Percentiles rank a stretch among this genome's conserved stretches.
phyloP scores from a whole-genome alignment of 768 basidiomycete species.

The Hericium alpestre region DNA sequence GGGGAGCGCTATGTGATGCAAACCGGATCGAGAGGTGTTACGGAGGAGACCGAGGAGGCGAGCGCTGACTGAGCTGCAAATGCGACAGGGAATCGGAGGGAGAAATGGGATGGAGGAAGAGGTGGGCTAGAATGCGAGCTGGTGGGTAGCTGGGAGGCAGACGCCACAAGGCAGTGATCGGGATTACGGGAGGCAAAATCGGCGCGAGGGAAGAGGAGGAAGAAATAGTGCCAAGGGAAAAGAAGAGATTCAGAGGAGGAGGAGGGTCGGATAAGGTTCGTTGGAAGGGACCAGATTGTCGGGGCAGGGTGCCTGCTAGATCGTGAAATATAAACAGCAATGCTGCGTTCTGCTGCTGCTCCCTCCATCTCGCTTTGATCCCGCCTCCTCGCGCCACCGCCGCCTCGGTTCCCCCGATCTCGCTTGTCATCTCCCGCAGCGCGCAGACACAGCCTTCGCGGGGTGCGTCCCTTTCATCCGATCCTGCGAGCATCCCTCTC shows the following conservation, averaged over 20 bases:
- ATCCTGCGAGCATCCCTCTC: background rate
- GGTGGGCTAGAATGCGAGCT: background rate
- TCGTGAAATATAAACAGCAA: background rate
- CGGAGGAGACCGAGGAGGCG: background rate
- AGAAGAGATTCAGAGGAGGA: constrained; percentile 13
- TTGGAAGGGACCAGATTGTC: background rate
- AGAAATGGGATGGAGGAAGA: background rate
- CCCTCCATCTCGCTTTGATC: constrained; percentile 2
- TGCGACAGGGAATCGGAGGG: background rate
- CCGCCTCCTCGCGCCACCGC: background rate
- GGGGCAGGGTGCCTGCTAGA: background rate
- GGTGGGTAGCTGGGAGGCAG: background rate
- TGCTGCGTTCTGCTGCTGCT: constrained; percentile 6
- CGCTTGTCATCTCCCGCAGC: too few relatives aligned
- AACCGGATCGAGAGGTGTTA: background rate
- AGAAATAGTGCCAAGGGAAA: constrained; percentile 20
- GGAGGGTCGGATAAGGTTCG: background rate
- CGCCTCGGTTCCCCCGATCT: too few relatives aligned
- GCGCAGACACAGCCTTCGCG: too few relatives aligned
- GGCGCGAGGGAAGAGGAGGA: constrained; percentile 32
- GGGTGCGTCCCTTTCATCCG: too few relatives aligned
- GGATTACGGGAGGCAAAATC: constrained; percentile 29
- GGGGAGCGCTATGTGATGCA: background rate
- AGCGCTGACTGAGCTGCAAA: background rate
- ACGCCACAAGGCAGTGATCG: constrained; percentile 24